Percentiles rank a stretch among this genome's conserved stretches.
Conservation (phyloP, 805 yeast species). For the Zygotorulaspora danielsina region DNA sequence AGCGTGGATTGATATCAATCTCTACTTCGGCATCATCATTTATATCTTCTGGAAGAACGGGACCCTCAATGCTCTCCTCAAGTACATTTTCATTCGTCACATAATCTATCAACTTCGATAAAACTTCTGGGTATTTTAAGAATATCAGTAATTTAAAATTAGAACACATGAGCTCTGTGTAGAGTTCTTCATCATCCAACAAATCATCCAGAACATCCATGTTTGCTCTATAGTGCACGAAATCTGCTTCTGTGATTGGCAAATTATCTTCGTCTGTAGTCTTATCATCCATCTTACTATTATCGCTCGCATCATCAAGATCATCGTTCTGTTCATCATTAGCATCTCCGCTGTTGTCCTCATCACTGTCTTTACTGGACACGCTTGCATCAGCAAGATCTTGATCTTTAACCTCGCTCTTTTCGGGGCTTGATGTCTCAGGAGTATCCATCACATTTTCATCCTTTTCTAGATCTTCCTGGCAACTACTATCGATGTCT, state of each 20-base stretch:
- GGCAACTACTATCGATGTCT: slow-evolving; percentile 2
- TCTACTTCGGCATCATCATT: slow-evolving; percentile 16
- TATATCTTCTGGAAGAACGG: slow-evolving; percentile 11
- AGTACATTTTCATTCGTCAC: slow-evolving; percentile 45
- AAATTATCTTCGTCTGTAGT: slow-evolving; percentile 32
- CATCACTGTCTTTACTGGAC: slow-evolving; percentile 1
- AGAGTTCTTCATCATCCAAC: slow-evolving; percentile 68
- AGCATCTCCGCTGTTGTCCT: slow-evolving; percentile 34
- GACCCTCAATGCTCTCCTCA: slow-evolving; percentile 24
- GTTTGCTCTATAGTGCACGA: slow-evolving; percentile 40
- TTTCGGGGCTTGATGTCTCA: neutral
- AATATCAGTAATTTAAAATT: slow-evolving; percentile 74
- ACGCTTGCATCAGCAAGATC: neutral
- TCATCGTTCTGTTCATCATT: slow-evolving; percentile 9
- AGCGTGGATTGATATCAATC: slow-evolving; percentile 11
- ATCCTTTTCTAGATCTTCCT: slow-evolving; percentile 23
- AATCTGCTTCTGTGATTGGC: slow-evolving; percentile 35
- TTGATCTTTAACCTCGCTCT: neutral
- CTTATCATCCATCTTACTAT: slow-evolving; percentile 29
- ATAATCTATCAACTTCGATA: slow-evolving; percentile 63
- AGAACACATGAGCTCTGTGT: slow-evolving; percentile 68
- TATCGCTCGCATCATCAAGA: slow-evolving; percentile 14
- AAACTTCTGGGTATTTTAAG: slow-evolving; percentile 70
- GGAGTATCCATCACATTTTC: slow-evolving; percentile 18
- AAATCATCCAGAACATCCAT: slow-evolving; percentile 49